Percentiles rank a stretch among this genome's conserved stretches.
These are phyloP conservation scores for Graphilbum ipis-grandicollis DNA, from an alignment of 2,329 filamentous ascomycete species.

Conservation along the genomic window DNA sequence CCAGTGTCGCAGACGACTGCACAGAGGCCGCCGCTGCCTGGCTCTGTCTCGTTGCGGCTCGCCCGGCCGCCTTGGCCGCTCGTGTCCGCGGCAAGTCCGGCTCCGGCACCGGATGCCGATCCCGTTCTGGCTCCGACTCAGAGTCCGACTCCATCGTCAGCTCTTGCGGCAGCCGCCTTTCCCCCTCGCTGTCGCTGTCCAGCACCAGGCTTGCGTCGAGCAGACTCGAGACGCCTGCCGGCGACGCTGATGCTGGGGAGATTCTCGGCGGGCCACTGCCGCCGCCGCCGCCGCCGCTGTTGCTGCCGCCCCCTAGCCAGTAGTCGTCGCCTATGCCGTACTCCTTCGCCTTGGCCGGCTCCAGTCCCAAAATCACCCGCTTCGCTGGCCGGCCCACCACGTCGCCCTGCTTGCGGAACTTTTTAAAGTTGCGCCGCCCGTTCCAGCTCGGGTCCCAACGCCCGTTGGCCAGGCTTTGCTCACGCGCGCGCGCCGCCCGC, in stretches of 20 bases:
- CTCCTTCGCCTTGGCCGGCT: conserved; percentile 53
- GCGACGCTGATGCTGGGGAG: not conserved
- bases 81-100: conserved; percentile 13
- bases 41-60: conserved; percentile 10
- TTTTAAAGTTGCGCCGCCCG: conserved; percentile 90
- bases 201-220: not conserved
- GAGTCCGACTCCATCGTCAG: conserved; percentile 8
- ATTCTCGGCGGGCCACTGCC: not conserved
- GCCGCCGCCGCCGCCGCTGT: conserved; percentile 1
- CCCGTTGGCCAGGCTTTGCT: conserved; percentile 32
- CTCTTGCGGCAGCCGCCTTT: not conserved
- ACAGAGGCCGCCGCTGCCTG: not conserved
- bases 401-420: conserved; percentile 49
- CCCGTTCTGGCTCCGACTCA: conserved; percentile 4
- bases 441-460: conserved; percentile 87
- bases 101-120: conserved; percentile 3
- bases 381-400: conserved; percentile 21
- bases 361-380: conserved; percentile 48
- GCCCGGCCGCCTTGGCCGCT: conserved; percentile 16
- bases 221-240: no score
- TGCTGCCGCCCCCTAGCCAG: conserved; percentile 44
- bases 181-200: not conserved
- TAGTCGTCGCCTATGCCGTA: conserved; percentile 63
- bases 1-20: not conserved
- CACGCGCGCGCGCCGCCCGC: conserved; percentile 19